Evolutionary conservation across 495 filamentous ascomycete species (phyloP), one percentile per base, ranked within the genome.

Genomic region (Talaromyces trachyspermus): DNA sequence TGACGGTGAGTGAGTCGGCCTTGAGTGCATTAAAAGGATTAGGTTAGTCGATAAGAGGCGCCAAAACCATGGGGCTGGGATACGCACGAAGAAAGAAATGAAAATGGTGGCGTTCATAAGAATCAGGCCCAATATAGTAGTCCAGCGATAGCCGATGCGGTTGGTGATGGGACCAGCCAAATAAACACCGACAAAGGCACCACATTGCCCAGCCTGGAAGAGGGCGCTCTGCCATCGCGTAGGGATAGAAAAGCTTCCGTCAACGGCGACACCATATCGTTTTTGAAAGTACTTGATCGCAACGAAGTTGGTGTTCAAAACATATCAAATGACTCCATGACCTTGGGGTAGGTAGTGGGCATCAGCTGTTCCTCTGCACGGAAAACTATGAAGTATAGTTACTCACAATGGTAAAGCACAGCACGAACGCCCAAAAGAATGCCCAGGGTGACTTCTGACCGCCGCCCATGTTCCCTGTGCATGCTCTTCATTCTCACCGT

Each of bases 111-210:
- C 77, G 23, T 73, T 75, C 59, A 88, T 66, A 12, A 78, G 52
- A 6, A 74, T 57, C 39, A 88, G 64, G 32, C 74, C 83, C 18
- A 62, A 65, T 30, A 86, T 80, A 32, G 85, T 78, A 4, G 82
- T 84, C 55, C 75, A 79, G 10, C 72, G 64, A 53, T 85, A 86
- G 1, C 84, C 84, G 48, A 80, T 79, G 1, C 68, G 60, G 48
- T 84, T 82, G 9, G 81, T 83, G 27, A 85, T 68, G 48, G 64
- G 80, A 46, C 84, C 84, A 48, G 84, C 84, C 54, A 84, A 64
- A 36, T 83, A 61, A 1, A 88, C 70, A 49, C 84, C 84, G 47
- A 86, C 73, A 35, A 86, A 76, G 57, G 84, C 82, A 36, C 84
- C 83, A 51, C 59, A 50, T 45, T 55, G 63, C 43, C 61, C 64